Evolutionary conservation across 140 eudicot species (phyloP).

Genomic region (Bidens hawaiensis): DNA sequence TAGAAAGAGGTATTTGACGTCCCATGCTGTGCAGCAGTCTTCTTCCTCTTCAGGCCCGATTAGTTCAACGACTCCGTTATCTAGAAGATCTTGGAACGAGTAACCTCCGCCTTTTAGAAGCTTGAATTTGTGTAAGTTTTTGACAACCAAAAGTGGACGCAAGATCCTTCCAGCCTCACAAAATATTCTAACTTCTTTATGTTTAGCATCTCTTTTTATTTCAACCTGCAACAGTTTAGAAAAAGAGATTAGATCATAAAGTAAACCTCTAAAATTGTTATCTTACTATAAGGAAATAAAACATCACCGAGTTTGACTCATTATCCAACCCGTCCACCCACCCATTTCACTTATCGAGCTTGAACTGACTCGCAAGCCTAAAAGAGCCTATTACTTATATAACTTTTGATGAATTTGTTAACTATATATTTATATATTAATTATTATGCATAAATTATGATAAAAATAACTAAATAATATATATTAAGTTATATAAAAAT

Average conservation of each 20-base stretch:
- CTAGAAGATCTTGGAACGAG: constrained; percentile 63
- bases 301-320: too few relatives aligned
- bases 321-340: neutral
- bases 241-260: constrained; percentile 16
- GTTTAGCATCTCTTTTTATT: constrained; percentile 62
- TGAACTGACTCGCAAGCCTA: too few relatives aligned
- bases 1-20: constrained; percentile 47
- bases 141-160: constrained; percentile 79
- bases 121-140: constrained; percentile 51
- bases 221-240: constrained; percentile 49
- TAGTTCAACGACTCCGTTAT: constrained; percentile 66
- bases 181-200: constrained; percentile 71
- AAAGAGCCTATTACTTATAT: too few relatives aligned
- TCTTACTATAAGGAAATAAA: too few relatives aligned
- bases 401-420: too few relatives aligned
- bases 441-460: too few relatives aligned
- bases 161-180: constrained; percentile 86
- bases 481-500: too few relatives aligned
- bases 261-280: too few relatives aligned
- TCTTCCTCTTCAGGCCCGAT: constrained; percentile 93
- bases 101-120: constrained; percentile 52
- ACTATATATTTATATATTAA: too few relatives aligned
- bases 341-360: too few relatives aligned
- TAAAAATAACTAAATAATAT: too few relatives aligned
- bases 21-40: constrained; percentile 91